A percentile compares a stretch with the other conserved stretches of the same genome.
Evolutionary conservation across 768 basidiomycete genomes (phyloP).

Genomic region (Mycena floridula): DNA sequence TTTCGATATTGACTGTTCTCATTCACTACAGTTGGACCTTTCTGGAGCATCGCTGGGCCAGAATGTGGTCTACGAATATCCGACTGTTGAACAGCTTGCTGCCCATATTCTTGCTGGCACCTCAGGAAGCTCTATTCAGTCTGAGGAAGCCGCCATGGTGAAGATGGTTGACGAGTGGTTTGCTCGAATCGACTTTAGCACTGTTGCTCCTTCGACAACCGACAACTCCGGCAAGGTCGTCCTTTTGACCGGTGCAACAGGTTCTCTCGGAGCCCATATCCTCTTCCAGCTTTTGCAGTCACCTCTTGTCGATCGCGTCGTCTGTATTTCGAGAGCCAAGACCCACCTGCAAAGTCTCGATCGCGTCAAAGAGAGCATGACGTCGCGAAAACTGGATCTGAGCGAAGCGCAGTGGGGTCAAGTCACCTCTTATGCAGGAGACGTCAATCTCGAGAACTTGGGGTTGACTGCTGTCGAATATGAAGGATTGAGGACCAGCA

Average conservation of each 20-base stretch:
- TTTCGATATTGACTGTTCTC: too few relatives aligned
- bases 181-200: constrained; percentile 8
- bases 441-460: constrained; percentile 32
- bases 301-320: constrained; percentile 31
- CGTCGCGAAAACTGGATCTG: constrained; percentile 23
- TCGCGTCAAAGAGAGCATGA: constrained; percentile 37
- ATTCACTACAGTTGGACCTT: too few relatives aligned
- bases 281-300: constrained; percentile 36
- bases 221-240: constrained; percentile 3
- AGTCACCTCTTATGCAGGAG: constrained; percentile 35
- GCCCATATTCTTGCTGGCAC: constrained; percentile 18
- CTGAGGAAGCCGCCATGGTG: constrained; percentile 30
- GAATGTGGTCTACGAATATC: constrained; percentile 47
- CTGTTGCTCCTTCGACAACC: not conserved
- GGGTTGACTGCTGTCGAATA: constrained; percentile 34
- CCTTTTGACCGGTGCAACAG: constrained; percentile 46
- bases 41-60: constrained; percentile 23
- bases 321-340: constrained; percentile 45
- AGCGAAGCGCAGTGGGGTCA: constrained; percentile 18
- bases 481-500: constrained; percentile 23
- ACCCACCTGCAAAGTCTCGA: constrained; percentile 34
- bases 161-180: constrained; percentile 38
- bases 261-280: constrained; percentile 48
- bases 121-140: not conserved
- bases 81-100: too few relatives aligned